Evolutionary conservation across 2,329 filamentous ascomycete species (phyloP), one percentile per base, ranked within the genome.

Genomic region (Apiospora phragmitis): DNA sequence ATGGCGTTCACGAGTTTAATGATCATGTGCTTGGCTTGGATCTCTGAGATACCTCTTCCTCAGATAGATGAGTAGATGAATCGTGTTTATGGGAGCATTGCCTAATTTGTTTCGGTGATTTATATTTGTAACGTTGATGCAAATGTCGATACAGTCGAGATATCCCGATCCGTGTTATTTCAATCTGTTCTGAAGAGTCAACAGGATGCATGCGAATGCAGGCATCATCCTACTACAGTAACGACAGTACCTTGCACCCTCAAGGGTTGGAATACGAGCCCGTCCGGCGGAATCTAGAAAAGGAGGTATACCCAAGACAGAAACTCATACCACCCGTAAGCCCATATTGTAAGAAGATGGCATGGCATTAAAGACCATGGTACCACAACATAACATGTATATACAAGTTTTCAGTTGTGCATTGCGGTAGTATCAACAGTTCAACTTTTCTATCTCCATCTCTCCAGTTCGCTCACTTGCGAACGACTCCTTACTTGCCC

Each of bases 1-100:
- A 76, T 73, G 75, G 76, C 76, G 76, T 77, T 77, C 71, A 73
- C 69, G 73, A 72, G 75, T 74, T 76, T 73, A 38, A 62, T 62
- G 65, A 62, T 67, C 47, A 42, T 55, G 65, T 38, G 49, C 70
- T 62, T 62, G 68, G 68, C 24, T 47, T 47, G 26, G n/a, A 47
- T 32, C 45, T 42, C 55, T 38, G 55, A 62, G 55, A 62, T 62
- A 38, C 32, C 55, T 38, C 55, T 38, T 38, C 55, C 32, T 62
- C 55, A 62, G 55, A 62, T 62, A 62, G 55, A 62, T 62, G 55
- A 38, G 55, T 62, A 62, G 55, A 62, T n/a, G 24, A 62, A 62
- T 62, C 55, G 21, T 35, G 55, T 38, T 62, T 62, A 38, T n/a
- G 55, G 24, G 32, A 38, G 32, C 55, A 62, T 62, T 21, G 24